Evolutionary conservation across 1,284 basidiomycete genomes (phyloP), one percentile per base, ranked within the genome.

Genomic region (Puccinia coronata): DNA sequence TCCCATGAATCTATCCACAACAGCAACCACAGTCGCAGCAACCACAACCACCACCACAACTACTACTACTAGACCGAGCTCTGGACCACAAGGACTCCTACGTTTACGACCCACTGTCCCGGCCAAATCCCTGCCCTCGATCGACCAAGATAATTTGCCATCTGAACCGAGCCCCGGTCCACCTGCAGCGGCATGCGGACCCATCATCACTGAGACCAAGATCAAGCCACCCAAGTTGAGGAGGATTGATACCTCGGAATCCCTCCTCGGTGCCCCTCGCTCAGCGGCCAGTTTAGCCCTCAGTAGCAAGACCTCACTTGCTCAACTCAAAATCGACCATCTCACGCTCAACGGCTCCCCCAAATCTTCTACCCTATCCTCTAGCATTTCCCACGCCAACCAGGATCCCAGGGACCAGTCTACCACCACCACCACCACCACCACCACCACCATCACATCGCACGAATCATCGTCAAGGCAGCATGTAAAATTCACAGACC

Each of bases 181-280:
- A n/a, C n/a, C n/a, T n/a, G n/a, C n/a, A n/a, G n/a, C n/a, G n/a
- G n/a, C n/a, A n/a, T n/a, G n/a, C n/a, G n/a, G n/a, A n/a, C 65
- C n/a, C 65, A 69, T 16, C 36, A 41, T 61, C 43, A 75, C 39
- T 20, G n/a, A 6, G 34, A 23, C 39, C 31, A 79, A 70, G 39
- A 39, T 20, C 14, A 79, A 79, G 53, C 76, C 76, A 25, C 76
- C 76, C 47, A 79, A 79, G 20, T 53, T 79, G 8, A 47, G 76
- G 31, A 69, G 65, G 36, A 79, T 79, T 12, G 76, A 79, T n/a
- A 79, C 76, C 31, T 79, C 76, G 31, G 76, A 79, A 70, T 69
- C 65, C 2, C 25, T 43, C 41, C 61, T 79, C 16, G 28, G 76
- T 36, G 47, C 76, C 28, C 57, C 74, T 51, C 63, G 76, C 16